phyloP scores from a whole-genome alignment of 2,329 filamentous ascomycete genomes.

The Fusarium sp. region DNA sequence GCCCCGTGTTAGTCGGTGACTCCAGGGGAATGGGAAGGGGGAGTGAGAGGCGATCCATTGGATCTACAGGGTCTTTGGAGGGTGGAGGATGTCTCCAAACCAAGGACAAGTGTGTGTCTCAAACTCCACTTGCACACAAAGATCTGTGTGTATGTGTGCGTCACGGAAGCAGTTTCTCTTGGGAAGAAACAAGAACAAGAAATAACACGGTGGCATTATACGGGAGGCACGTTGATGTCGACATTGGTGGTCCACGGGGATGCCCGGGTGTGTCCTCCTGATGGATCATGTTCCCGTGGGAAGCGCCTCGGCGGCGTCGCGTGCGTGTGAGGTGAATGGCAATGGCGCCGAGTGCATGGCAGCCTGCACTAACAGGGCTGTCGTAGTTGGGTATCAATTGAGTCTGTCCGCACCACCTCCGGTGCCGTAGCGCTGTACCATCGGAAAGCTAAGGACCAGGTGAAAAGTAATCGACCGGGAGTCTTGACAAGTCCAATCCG shows the following conservation, averaged over 20 bases:
- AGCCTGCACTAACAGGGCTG: conserved; percentile 17
- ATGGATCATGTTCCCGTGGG: conserved; percentile 32
- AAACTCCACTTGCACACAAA: conserved; percentile 24
- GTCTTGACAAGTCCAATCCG: conserved; percentile 5
- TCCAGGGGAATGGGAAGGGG: conserved; percentile 31
- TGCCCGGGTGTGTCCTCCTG: conserved; percentile 23
- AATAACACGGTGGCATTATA: conserved; percentile 22
- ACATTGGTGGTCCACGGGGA: conserved; percentile 13
- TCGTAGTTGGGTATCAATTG: conserved; percentile 21
- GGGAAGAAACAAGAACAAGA: conserved; percentile 3
- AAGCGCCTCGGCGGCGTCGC: background rate
- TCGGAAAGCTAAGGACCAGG: conserved; percentile 3
- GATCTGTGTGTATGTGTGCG: conserved; percentile 2
- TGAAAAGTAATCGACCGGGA: background rate
- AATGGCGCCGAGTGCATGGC: background rate
- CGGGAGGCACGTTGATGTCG: background rate
- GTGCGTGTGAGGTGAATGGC: conserved; percentile 7
- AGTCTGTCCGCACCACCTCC: conserved; percentile 1
- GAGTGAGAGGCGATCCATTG: conserved; percentile 29
- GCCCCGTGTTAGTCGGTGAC: conserved; percentile 14
- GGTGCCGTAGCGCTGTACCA: conserved; percentile 7
- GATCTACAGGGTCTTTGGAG: conserved; percentile 41
- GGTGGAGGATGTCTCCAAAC: conserved; percentile 30
- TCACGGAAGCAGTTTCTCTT: conserved; percentile 4
- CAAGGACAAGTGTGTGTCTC: conserved; percentile 31